These are phyloP conservation scores for Cylindrotheca fusiformis DNA, from an alignment of 108 stramenopile species.

Conservation along the genomic window DNA sequence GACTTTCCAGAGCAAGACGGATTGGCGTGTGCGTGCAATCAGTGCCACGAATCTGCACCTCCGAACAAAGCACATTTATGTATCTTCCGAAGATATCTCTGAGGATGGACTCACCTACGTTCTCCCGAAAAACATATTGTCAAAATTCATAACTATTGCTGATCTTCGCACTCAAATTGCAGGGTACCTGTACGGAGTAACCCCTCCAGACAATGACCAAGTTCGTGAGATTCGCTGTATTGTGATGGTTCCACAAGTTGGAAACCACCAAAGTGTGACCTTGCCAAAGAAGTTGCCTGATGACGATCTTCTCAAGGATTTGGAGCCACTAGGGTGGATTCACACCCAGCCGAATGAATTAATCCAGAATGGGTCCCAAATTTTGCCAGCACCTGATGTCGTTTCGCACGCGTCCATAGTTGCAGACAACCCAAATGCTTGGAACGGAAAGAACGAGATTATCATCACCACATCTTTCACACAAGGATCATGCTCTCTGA, in stretches of 20 bases:
- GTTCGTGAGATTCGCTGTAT: constrained; percentile 97
- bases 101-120: constrained; percentile 98
- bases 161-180: constrained; percentile 97
- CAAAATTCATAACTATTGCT: constrained; percentile 93
- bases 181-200: constrained; percentile 97
- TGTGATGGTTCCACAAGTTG: constrained; percentile 97
- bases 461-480: constrained; percentile 97
- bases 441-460: constrained; percentile 92
- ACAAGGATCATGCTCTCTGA: constrained; percentile 97
- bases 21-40: constrained; percentile 99
- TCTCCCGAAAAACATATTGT: constrained; percentile 96
- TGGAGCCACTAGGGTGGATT: constrained; percentile 98
- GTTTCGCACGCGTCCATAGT: constrained; percentile 87
- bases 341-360: constrained; percentile 99
- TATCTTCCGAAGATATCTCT: constrained; percentile 92
- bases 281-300: constrained; percentile 92
- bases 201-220: constrained; percentile 93
- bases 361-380: constrained; percentile 89
- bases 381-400: constrained; percentile 92
- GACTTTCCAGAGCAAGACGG: constrained; percentile 97
- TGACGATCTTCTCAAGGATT: constrained; percentile 87
- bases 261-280: constrained; percentile 95
- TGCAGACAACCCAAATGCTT: constrained; percentile 79
- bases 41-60: constrained; percentile 98
- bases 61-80: constrained; percentile 98